phyloP scores from a whole-genome alignment of 192 early-diverging fungal species.

The Coemansia sp. region DNA sequence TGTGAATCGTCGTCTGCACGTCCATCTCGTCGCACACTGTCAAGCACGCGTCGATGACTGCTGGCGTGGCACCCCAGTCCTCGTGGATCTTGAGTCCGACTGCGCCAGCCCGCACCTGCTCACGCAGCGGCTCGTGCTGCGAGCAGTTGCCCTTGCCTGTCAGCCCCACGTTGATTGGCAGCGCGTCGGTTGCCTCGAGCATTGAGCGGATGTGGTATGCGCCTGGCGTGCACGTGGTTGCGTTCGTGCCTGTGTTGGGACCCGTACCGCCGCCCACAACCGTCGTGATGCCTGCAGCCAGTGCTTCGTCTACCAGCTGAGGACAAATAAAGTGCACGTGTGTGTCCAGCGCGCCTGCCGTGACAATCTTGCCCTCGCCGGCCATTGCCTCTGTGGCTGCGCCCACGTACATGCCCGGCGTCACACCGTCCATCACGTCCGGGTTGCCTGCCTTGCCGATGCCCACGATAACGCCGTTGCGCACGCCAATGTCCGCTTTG shows the following conservation, averaged over 20 bases:
- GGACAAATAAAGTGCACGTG: slow-evolving; percentile 98
- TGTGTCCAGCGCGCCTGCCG: slow-evolving; percentile 90
- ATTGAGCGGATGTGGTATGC: slow-evolving; percentile 80
- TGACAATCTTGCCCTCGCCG: slow-evolving; percentile 88
- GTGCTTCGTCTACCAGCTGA: slow-evolving; percentile 80
- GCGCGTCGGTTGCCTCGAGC: slow-evolving; percentile 82
- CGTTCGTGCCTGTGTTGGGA: slow-evolving; percentile 94
- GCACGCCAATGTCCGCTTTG: slow-evolving; percentile 97
- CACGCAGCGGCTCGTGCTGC: slow-evolving; percentile 61
- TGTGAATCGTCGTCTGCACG: slow-evolving; percentile 88
- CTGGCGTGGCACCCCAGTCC: slow-evolving; percentile 95
- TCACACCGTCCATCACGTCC: slow-evolving; percentile 92
- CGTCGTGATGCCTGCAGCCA: slow-evolving; percentile 78
- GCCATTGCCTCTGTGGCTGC: slow-evolving; percentile 88
- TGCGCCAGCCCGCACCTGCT: slow-evolving; percentile 83
- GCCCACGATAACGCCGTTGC: slow-evolving; percentile 77
- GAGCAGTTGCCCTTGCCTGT: slow-evolving; percentile 95
- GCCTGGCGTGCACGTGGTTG: slow-evolving; percentile 94
- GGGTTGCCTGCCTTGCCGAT: slow-evolving; percentile 99
- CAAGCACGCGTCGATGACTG: slow-evolving; percentile 89
- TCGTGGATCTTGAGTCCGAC: slow-evolving; percentile 92
- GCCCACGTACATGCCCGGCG: slow-evolving; percentile 85
- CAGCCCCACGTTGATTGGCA: slow-evolving; percentile 91
- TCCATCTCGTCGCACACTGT: slow-evolving; percentile 83
- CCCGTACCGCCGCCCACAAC: slow-evolving; percentile 91